A percentile compares a stretch with the other conserved stretches of the same genome.
Conservation (phyloP, 257 asterid species). For the Primulina huaijiensis region DNA sequence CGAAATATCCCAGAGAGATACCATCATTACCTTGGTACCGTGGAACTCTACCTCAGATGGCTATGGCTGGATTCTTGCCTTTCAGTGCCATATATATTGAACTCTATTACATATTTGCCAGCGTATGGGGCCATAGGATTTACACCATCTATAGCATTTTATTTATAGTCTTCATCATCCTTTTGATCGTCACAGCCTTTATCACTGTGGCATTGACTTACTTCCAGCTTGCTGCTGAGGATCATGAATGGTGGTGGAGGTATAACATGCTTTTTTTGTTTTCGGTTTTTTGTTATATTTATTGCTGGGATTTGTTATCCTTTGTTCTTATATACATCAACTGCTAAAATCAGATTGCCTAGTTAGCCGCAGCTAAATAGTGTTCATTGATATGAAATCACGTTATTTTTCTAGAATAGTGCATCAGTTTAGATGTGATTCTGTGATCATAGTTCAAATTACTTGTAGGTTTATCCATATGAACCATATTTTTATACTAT, state of each 20-base stretch:
- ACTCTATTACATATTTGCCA: conserved; percentile 83
- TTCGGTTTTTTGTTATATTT: background rate
- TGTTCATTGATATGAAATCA: background rate
- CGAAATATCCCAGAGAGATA: conserved; percentile 82
- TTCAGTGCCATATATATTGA: conserved; percentile 94
- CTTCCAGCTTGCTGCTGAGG: conserved; percentile 94
- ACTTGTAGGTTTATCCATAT: background rate
- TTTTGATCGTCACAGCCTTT: conserved; percentile 80
- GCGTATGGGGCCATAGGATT: conserved; percentile 94
- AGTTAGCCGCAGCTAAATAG: background rate
- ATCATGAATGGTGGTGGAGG: conserved; percentile 99
- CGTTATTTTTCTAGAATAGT: background rate
- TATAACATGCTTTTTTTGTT: conserved; percentile 24
- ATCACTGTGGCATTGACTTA: conserved; percentile 85
- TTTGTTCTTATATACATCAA: background rate
- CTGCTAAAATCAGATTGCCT: background rate
- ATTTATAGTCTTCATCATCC: conserved; percentile 84
- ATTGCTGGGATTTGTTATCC: background rate
- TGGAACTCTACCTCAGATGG: conserved; percentile 81
- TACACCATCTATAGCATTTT: conserved; percentile 85
- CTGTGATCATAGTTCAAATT: background rate
- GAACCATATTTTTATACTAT: background rate
- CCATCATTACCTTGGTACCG: conserved; percentile 88
- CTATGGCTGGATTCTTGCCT: conserved; percentile 93
- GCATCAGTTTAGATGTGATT: background rate